Percentiles rank a stretch among this genome's conserved stretches.
phyloP scores from a whole-genome alignment of 352 stramenopile genomes.

The Globisporangium recalcitrans region DNA sequence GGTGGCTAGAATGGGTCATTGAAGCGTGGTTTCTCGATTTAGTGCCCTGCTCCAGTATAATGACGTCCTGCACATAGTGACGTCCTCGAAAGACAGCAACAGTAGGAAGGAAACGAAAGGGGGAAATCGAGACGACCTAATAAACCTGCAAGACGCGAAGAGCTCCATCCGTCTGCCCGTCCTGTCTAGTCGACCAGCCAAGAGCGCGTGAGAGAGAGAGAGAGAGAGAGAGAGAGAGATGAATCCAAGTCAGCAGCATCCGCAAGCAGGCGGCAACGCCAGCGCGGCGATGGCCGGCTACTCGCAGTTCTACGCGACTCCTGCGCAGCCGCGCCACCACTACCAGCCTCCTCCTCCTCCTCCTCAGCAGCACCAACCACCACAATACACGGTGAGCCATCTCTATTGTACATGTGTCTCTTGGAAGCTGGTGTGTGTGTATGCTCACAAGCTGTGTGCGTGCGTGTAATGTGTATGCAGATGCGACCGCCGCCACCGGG shows the following conservation, averaged over 20 bases:
- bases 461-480: background rate
- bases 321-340: slow-evolving; percentile 12
- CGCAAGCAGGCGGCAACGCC: slow-evolving; percentile 26
- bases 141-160: background rate
- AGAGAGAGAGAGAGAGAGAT: slow-evolving; percentile 16
- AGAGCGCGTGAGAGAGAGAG: background rate
- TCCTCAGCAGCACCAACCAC: slow-evolving; percentile 5
- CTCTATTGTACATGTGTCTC: background rate
- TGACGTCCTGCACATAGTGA: slow-evolving; percentile 1
- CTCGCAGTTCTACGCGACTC: slow-evolving; percentile 56
- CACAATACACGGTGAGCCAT: slow-evolving; percentile 9
- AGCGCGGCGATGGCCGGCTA: slow-evolving; percentile 55
- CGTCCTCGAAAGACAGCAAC: background rate
- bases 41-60: background rate
- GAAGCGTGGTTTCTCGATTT: background rate
- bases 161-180: background rate
- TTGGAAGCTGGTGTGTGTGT: background rate
- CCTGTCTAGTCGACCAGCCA: too few relatives aligned
- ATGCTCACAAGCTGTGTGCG: background rate
- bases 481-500: slow-evolving; percentile 37
- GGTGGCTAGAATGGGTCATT: background rate
- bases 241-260: slow-evolving; percentile 25
- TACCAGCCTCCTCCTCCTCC: too few relatives aligned
- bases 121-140: background rate
- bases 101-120: background rate